Percentiles rank a stretch among this genome's conserved stretches.
phyloP scores from a whole-genome alignment of 2,329 filamentous ascomycete species.

The Fusarium sarcochroum region DNA sequence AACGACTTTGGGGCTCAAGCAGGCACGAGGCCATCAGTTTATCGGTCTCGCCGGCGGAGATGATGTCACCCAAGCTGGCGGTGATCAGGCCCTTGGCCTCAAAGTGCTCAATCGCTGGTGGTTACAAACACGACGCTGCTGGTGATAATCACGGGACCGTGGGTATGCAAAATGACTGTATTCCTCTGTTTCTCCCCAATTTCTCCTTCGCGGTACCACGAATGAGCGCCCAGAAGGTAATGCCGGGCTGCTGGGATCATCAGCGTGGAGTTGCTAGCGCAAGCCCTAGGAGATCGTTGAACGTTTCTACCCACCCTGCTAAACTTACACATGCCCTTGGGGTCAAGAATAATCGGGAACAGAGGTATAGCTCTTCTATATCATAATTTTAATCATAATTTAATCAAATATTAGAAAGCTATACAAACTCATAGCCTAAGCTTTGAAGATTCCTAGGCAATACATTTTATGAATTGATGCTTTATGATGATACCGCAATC shows the following conservation, averaged over 20 bases:
- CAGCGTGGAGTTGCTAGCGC: constrained; percentile 34
- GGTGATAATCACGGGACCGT: constrained; percentile 36
- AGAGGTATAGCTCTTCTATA: too few species aligned
- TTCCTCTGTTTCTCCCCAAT: constrained; percentile 18
- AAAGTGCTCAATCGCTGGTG: constrained; percentile 28
- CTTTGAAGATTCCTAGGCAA: too few species aligned
- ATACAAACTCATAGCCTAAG: too few species aligned
- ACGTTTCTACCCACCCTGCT: constrained; percentile 38
- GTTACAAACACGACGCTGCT: constrained; percentile 27
- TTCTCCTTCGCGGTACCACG: constrained; percentile 18
- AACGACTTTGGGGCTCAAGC: constrained; percentile 38
- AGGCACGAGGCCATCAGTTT: constrained; percentile 14
- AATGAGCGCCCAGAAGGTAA: constrained; percentile 20
- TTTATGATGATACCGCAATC: too few species aligned
- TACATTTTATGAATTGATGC: too few species aligned
- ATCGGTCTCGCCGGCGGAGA: constrained; percentile 34
- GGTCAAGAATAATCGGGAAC: too few species aligned
- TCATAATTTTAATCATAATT: too few species aligned
- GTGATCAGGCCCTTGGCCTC: constrained; percentile 27
- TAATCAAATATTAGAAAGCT: too few species aligned
- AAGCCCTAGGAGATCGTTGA: constrained; percentile 33
- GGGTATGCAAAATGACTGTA: constrained; percentile 35
- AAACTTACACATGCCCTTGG: too few species aligned
- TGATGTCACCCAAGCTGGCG: constrained; percentile 42
- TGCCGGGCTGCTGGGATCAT: constrained; percentile 33